Evolutionary conservation across 1,284 basidiomycete species (phyloP).

Genomic region (Phlebopus sp.): DNA sequence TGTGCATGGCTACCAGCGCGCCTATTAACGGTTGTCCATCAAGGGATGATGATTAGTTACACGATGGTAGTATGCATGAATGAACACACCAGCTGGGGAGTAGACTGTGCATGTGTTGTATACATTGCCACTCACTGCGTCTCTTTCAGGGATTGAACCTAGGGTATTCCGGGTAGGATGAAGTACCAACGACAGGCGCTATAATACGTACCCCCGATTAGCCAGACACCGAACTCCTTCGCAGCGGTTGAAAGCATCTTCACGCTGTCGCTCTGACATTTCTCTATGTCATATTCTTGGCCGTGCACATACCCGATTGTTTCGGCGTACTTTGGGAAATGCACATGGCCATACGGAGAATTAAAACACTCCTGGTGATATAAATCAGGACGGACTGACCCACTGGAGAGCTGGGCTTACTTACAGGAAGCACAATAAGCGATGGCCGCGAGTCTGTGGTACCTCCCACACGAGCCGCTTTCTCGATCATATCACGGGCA

Average conservation of each 20-base stretch:
- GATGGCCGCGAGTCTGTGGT: constrained; percentile 58
- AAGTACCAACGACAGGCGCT: background rate
- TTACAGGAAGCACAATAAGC: constrained; percentile 85
- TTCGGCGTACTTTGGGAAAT: constrained; percentile 87
- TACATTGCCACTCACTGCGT: constrained; percentile 60
- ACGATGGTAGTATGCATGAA: background rate
- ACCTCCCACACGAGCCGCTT: constrained; percentile 52
- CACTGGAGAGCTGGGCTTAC: constrained; percentile 21
- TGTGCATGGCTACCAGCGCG: constrained; percentile 82
- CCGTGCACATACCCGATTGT: constrained; percentile 62
- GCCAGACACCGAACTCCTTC: constrained; percentile 78
- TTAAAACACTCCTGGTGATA: constrained; percentile 90
- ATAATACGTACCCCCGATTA: constrained; percentile 79
- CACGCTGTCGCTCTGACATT: constrained; percentile 74
- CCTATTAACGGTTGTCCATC: constrained; percentile 41
- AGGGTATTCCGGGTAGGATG: constrained; percentile 1
- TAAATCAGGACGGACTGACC: background rate
- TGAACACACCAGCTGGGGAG: constrained; percentile 70
- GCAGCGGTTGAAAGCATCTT: constrained; percentile 82
- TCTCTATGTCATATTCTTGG: constrained; percentile 53
- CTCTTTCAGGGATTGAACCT: constrained; percentile 91
- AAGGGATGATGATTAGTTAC: constrained; percentile 3
- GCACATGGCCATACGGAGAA: constrained; percentile 87
- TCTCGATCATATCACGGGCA: constrained; percentile 75
- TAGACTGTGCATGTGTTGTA: constrained; percentile 95